Evolutionary conservation across 805 yeast genomes (phyloP).

Genomic region (Monosporozyma servazzii): DNA sequence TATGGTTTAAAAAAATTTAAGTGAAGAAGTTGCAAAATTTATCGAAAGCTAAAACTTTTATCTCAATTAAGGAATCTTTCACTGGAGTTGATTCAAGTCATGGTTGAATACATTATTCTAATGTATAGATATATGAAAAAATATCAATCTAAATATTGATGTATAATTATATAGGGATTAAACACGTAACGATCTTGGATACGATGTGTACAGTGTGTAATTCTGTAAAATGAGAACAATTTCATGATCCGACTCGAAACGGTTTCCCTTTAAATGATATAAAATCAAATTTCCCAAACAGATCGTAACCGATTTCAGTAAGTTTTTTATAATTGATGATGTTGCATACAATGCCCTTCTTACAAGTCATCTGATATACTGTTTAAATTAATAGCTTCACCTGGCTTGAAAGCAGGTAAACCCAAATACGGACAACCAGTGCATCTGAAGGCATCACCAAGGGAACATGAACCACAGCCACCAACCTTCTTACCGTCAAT

Average conservation of each 20-base stretch:
- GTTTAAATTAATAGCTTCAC: constrained; percentile 74
- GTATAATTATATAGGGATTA: not conserved
- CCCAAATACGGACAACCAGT: constrained; percentile 98
- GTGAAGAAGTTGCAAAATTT: too few species aligned
- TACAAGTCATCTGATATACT: constrained; percentile 70
- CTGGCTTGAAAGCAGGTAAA: constrained; percentile 96
- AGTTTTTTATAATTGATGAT: not conserved
- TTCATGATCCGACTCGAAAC: not conserved
- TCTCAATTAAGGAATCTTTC: too few species aligned
- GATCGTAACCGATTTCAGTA: not conserved
- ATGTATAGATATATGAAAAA: not conserved
- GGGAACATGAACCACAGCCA: constrained; percentile 93
- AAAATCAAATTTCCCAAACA: not conserved
- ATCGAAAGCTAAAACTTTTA: too few species aligned
- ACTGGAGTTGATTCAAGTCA: not conserved
- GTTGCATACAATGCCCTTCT: not conserved
- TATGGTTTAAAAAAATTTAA: too few species aligned
- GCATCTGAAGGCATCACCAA: constrained; percentile 97
- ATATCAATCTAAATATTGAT: not conserved
- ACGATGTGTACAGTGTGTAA: not conserved
- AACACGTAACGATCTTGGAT: not conserved
- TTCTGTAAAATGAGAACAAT: not conserved
- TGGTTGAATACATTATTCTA: not conserved
- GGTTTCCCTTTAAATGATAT: not conserved
- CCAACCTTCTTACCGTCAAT: constrained; percentile 89